phyloP scores from a whole-genome alignment of 2,329 filamentous ascomycete genomes.

The Phialocephala subalpina region DNA sequence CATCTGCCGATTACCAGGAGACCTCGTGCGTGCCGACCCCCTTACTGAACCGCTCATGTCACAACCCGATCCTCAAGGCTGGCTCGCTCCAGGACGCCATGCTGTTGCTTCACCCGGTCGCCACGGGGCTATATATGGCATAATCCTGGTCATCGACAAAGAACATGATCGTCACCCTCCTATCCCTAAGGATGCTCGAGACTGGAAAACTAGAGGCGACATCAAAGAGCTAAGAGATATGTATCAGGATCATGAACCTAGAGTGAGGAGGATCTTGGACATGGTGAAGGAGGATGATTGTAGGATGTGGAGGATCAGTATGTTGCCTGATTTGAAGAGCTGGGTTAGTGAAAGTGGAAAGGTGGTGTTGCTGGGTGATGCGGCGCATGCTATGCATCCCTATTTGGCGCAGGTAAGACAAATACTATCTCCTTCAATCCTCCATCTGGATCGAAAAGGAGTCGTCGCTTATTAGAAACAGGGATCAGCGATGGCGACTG shows the following conservation, averaged over 20 bases:
- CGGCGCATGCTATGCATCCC: conserved; percentile 16
- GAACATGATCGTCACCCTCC: conserved; percentile 1
- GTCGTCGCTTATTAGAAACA: background rate
- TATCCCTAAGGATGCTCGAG: background rate
- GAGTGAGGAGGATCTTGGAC: background rate
- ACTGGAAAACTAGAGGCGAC: background rate
- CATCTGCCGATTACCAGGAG: conserved; percentile 10
- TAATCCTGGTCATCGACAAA: conserved; percentile 8
- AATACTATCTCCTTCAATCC: background rate
- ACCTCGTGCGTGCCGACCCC: conserved; percentile 8
- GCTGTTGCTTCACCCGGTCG: background rate
- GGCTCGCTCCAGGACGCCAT: conserved; percentile 11
- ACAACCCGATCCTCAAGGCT: conserved; percentile 11
- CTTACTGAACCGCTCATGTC: conserved; percentile 12
- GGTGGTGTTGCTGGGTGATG: conserved; percentile 16
- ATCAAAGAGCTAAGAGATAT: conserved; percentile 1
- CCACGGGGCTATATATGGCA: background rate
- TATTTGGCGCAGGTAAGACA: conserved; percentile 6
- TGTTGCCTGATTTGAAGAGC: conserved; percentile 8
- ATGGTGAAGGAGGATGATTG: conserved; percentile 17
- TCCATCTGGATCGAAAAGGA: background rate
- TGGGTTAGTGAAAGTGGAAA: conserved; percentile 17
- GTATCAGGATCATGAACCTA: conserved; percentile 13
- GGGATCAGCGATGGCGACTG: conserved; percentile 15
- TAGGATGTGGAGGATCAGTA: conserved; percentile 13